Conservation (phyloP, 2,329 filamentous ascomycete species). For the Cladophialophora chaetospira region DNA sequence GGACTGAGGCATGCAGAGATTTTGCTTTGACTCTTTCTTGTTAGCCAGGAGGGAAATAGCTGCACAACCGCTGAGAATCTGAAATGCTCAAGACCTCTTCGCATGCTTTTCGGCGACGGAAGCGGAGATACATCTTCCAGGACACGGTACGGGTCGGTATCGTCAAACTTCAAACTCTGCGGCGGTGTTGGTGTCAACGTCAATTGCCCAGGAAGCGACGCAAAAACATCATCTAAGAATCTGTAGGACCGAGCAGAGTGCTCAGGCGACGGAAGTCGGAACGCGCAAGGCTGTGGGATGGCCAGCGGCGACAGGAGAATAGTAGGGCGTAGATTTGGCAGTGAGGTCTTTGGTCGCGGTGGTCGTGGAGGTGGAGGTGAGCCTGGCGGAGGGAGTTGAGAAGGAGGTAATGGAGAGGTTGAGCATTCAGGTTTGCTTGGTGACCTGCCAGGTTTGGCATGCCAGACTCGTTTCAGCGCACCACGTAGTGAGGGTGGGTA, state of each 20-base stretch:
- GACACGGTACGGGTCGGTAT: no score
- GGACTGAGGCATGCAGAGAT: not conserved
- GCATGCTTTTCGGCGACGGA: not conserved
- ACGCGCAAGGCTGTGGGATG: slow-evolving; percentile 3
- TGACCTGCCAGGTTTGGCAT: no score
- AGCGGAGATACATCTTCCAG: not conserved
- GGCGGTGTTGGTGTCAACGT: not conserved
- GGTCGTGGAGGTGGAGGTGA: slow-evolving; percentile 25
- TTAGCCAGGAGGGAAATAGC: not conserved
- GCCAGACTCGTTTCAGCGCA: no score
- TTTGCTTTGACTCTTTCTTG: not conserved
- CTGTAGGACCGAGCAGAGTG: not conserved
- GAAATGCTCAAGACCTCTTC: not conserved
- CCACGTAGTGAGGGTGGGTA: no score
- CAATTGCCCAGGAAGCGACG: slow-evolving; percentile 5
- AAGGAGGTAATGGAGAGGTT: not conserved
- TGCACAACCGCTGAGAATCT: not conserved
- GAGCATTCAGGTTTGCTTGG: no score
- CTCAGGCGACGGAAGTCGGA: not conserved
- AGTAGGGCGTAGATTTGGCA: slow-evolving; percentile 29
- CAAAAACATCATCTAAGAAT: slow-evolving; percentile 11
- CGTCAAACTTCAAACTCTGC: not conserved
- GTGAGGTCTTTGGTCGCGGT: slow-evolving; percentile 28
- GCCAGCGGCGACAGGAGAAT: slow-evolving; percentile 27
- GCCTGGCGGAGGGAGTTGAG: not conserved